These are phyloP conservation scores for Keithomyces neogunnii DNA, from an alignment of 2,329 filamentous ascomycete species.

Conservation along the genomic window DNA sequence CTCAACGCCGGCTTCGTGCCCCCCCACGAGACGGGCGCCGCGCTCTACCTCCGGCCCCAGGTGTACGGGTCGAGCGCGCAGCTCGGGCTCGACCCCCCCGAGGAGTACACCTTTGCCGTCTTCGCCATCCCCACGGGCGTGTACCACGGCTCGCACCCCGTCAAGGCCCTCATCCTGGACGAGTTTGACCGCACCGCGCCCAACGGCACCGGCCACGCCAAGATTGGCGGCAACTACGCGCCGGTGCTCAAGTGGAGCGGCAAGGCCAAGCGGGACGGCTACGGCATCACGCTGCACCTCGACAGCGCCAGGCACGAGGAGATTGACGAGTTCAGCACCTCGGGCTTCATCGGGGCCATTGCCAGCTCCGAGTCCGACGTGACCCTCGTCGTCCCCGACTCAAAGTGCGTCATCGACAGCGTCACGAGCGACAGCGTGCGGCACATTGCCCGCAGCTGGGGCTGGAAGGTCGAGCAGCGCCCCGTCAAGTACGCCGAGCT, in stretches of 20 bases:
- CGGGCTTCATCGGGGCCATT: slow-evolving; percentile 78
- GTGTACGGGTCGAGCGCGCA: slow-evolving; percentile 84
- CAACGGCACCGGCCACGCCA: slow-evolving; percentile 81
- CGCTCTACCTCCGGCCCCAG: slow-evolving; percentile 86
- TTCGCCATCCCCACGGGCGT: slow-evolving; percentile 89
- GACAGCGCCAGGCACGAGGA: slow-evolving; percentile 78
- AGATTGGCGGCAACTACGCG: slow-evolving; percentile 93
- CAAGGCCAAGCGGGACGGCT: slow-evolving; percentile 68
- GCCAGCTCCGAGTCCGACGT: slow-evolving; percentile 47
- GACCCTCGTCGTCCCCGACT: slow-evolving; percentile 80
- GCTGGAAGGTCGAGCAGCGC: slow-evolving; percentile 76
- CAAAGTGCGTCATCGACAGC: slow-evolving; percentile 76
- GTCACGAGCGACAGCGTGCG: slow-evolving; percentile 76
- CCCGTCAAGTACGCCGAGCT: slow-evolving; percentile 56
- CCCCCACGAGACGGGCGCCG: slow-evolving; percentile 78
- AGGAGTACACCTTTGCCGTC: slow-evolving; percentile 87
- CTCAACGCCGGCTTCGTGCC: slow-evolving; percentile 89
- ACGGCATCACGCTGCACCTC: slow-evolving; percentile 88
- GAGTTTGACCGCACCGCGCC: slow-evolving; percentile 93
- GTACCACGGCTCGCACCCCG: slow-evolving; percentile 83
- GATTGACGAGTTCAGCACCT: slow-evolving; percentile 93
- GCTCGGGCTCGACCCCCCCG: slow-evolving; percentile 75
- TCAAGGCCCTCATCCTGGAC: slow-evolving; percentile 82
- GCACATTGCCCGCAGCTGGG: slow-evolving; percentile 66
- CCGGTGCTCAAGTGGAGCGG: slow-evolving; percentile 86